phyloP scores from a whole-genome alignment of 305 asterid species.

The Solanum chacoense region DNA sequence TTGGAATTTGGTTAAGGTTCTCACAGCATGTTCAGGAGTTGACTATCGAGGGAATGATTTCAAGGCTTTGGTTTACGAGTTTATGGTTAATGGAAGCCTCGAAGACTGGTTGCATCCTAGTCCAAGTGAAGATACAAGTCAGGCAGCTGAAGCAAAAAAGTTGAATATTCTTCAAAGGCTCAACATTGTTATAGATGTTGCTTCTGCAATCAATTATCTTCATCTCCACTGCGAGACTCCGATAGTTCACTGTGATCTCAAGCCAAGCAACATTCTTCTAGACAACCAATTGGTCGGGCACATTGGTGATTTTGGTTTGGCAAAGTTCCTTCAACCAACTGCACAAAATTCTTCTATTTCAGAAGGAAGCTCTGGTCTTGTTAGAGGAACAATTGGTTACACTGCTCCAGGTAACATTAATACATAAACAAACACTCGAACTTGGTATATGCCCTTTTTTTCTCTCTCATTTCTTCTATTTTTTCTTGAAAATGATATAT shows the following conservation, averaged over 20 bases:
- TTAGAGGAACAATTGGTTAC: conserved; percentile 2
- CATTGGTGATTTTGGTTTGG: conserved; percentile 5
- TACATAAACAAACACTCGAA: background rate
- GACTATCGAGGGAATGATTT: conserved; percentile 4
- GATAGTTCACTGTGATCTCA: conserved; percentile 5
- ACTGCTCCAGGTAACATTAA: background rate
- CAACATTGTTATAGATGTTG: conserved; percentile 2
- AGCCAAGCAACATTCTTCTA: conserved; percentile 9
- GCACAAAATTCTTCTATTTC: background rate
- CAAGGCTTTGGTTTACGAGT: conserved; percentile 11
- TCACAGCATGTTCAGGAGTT: conserved; percentile 6
- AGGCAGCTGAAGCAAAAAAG: background rate
- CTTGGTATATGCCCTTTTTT: background rate
- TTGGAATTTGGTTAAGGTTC: conserved; percentile 5
- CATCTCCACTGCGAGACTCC: conserved; percentile 2
- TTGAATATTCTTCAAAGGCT: background rate
- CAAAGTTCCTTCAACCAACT: background rate
- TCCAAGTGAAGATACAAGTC: background rate
- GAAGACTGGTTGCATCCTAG: conserved; percentile 3
- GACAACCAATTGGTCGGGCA: background rate
- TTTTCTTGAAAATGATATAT: background rate
- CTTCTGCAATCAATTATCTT: background rate
- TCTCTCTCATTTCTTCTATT: background rate
- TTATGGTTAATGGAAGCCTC: conserved; percentile 7
- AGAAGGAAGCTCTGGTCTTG: background rate